Conservation (phyloP, 768 basidiomycete species). For the Russula sp. region DNA sequence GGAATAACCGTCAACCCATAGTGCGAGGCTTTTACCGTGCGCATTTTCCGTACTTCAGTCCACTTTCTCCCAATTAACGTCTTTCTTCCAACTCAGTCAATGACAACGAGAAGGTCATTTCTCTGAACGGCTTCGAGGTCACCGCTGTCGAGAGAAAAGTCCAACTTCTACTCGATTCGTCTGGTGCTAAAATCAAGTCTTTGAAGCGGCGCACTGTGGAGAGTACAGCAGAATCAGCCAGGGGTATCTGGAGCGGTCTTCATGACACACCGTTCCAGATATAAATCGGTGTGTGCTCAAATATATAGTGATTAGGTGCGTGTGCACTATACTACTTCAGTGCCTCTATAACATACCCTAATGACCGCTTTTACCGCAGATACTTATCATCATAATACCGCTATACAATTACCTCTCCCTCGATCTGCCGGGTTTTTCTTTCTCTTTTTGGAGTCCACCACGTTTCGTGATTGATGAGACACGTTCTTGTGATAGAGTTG, state of each 20-base stretch:
- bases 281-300: slow-evolving; percentile 31
- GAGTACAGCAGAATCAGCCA: slow-evolving; percentile 73
- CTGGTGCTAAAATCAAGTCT: slow-evolving; percentile 79
- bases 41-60: slow-evolving; percentile 31
- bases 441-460: slow-evolving; percentile 1
- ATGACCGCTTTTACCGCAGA: slow-evolving; percentile 5
- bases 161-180: slow-evolving; percentile 79
- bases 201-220: slow-evolving; percentile 72
- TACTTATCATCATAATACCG: slow-evolving; percentile 6
- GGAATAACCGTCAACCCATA: slow-evolving; percentile 73
- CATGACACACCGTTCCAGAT: slow-evolving; percentile 68
- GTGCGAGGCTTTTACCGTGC: slow-evolving; percentile 80
- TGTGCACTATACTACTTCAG: background rate
- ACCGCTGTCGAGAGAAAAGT: slow-evolving; percentile 75
- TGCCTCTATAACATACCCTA: too few relatives aligned
- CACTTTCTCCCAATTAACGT: background rate
- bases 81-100: slow-evolving; percentile 55
- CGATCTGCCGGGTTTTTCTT: background rate
- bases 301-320: slow-evolving; percentile 16
- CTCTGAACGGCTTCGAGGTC: slow-evolving; percentile 71
- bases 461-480: slow-evolving; percentile 16
- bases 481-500: slow-evolving; percentile 22
- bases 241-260: slow-evolving; percentile 89
- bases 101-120: slow-evolving; percentile 83
- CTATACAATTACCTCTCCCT: background rate